Evolutionary conservation across 768 basidiomycete species (phyloP), one percentile per base, ranked within the genome.

Genomic region (Pholiota microspora): DNA sequence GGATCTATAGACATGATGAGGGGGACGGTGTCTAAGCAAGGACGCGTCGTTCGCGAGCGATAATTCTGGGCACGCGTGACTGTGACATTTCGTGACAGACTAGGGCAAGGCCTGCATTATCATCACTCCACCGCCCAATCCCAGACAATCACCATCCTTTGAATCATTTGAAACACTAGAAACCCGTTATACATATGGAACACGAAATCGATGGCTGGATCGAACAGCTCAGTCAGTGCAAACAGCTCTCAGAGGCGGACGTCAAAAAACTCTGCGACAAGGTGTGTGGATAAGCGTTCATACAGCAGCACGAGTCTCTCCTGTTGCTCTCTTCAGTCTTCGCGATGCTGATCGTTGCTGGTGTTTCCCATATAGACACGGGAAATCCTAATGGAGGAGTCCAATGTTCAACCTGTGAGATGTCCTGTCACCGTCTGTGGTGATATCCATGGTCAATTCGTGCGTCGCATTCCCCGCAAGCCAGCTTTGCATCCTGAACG

Each of bases 401-500:
- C 92, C 28, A 99, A 99, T 70, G 97, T 99, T 1, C 96, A 98
- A 73, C 95, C 95, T 18, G 97, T 99, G 51, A 81, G 90, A 73
- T 98, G 96, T 77, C 97, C 97, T 27, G 97, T 99, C 62, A 99
- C 97, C 46, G 97, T 99, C 56, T 99, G 97, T 67, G 97, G 97
- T 56, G 97, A 99, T 76, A 98, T 99, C 59, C 97, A 99, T 70
- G 97, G 97, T 45, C 97, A 99, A 85, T 99, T 99, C 74, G 96
- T 98, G 74, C 76, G 95, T 62, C 51, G 29, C 48, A 60, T 61
- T 55, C 68, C 65, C 28, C 59, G 62, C 53, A 47, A 46, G 27
- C 54, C 18, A 34, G 28, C 32, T 29, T 23, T 10, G 24, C 52
- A 32, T 35, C 25, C 57, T 34, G 32, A 45, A n/a, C 31, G 15